phyloP scores from a whole-genome alignment of 345 rosid species.

The Odontarrhena argentea region DNA sequence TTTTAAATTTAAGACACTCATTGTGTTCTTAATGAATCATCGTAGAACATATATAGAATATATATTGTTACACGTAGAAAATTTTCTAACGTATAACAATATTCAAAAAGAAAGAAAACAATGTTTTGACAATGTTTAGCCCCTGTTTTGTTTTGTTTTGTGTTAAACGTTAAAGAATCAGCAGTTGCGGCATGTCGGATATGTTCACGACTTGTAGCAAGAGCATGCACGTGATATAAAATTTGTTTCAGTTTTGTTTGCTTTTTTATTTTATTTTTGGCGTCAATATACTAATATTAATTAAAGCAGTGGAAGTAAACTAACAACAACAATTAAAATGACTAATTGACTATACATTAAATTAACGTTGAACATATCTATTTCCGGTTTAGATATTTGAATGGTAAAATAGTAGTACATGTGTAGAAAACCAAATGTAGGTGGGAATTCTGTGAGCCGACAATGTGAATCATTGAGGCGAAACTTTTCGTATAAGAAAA shows the following conservation, averaged over 20 bases:
- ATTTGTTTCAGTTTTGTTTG: constrained; percentile 16
- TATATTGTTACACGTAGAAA: not conserved
- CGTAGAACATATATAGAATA: no score
- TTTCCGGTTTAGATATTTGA: constrained; percentile 12
- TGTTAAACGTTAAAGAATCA: not conserved
- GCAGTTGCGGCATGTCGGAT: constrained; percentile 31
- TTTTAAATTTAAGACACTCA: no score
- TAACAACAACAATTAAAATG: no score
- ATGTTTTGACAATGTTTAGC: no score
- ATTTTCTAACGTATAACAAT: constrained; percentile 1
- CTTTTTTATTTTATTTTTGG: constrained; percentile 1
- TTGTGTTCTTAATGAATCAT: no score
- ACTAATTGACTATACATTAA: no score
- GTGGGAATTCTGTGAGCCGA: constrained; percentile 31
- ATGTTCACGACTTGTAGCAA: constrained; percentile 30
- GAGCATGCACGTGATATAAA: constrained; percentile 31
- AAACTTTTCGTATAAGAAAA: not conserved
- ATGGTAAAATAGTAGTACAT: constrained; percentile 30
- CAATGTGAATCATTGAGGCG: constrained; percentile 33
- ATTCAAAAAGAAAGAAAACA: no score
- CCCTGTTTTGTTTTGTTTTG: no score
- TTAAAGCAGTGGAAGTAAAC: no score
- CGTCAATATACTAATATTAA: not conserved
- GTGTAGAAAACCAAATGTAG: constrained; percentile 29
- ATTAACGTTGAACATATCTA: not conserved